Conservation (phyloP, 352 stramenopile species). For the Aphanomyces invadans region DNA sequence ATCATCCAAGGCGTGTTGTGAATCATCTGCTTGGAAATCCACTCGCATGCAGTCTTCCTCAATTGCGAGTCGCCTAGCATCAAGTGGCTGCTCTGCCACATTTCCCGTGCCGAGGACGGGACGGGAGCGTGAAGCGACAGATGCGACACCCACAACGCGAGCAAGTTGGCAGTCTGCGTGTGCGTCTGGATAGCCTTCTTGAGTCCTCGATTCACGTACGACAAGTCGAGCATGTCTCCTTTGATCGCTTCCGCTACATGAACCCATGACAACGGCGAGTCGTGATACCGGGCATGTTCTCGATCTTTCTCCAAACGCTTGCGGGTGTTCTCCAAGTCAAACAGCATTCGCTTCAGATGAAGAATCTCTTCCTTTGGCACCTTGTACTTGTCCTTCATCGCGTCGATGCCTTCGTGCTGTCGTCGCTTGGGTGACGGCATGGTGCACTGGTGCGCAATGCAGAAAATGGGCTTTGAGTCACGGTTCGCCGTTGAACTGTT, state of each 20-base stretch:
- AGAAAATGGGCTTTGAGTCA: too few species aligned
- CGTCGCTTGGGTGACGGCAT: neutral
- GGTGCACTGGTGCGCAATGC: neutral
- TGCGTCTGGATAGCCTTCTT: neutral
- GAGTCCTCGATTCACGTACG: neutral
- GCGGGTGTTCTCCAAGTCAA: neutral
- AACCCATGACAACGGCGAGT: neutral
- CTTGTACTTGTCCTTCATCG: neutral
- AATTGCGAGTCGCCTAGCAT: neutral
- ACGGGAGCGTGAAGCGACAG: neutral
- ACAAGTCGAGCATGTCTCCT: neutral
- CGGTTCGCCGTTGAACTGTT: too few species aligned
- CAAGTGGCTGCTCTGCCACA: neutral
- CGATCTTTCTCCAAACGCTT: neutral
- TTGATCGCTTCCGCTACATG: neutral
- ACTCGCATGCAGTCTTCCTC: neutral
- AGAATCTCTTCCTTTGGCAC: neutral
- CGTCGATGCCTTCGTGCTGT: neutral
- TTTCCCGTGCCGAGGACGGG: neutral
- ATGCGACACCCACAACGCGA: neutral
- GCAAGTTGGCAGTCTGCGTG: neutral
- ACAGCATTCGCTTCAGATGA: neutral
- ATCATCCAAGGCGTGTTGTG: neutral
- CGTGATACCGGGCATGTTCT: neutral
- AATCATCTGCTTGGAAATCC: slow-evolving; percentile 1